Conservation (phyloP, 495 filamentous ascomycete species). For the Annulohypoxylon bovei region DNA sequence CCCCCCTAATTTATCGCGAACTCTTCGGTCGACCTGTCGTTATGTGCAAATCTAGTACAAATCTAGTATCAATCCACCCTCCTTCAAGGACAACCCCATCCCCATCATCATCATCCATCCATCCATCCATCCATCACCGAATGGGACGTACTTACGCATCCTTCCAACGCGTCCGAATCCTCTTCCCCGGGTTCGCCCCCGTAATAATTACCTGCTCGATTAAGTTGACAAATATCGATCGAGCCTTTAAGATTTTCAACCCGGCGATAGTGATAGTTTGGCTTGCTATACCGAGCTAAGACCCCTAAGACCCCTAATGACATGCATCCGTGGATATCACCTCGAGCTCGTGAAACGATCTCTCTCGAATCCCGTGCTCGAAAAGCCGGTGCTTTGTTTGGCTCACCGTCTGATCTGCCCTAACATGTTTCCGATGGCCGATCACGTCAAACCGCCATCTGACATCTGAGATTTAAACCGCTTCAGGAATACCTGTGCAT, state of each 20-base stretch:
- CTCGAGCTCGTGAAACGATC: conserved; percentile 27
- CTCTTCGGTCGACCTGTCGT: conserved; percentile 6
- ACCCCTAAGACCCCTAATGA: background rate
- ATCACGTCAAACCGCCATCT: conserved; percentile 18
- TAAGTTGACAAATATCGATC: conserved; percentile 18
- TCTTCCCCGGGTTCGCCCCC: conserved; percentile 30
- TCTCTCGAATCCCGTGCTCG: background rate
- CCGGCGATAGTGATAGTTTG: background rate
- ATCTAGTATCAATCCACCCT: background rate
- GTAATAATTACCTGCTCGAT: conserved; percentile 17
- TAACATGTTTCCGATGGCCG: conserved; percentile 30
- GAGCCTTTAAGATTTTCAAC: conserved; percentile 2
- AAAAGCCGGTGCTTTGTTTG: conserved; percentile 1
- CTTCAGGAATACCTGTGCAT: conserved; percentile 22
- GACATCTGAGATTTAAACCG: conserved; percentile 18
- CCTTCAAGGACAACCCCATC: conserved; percentile 2
- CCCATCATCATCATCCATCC: too few relatives aligned
- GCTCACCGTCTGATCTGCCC: conserved; percentile 21
- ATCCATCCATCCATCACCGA: conserved; percentile 1
- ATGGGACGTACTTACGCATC: conserved; percentile 24
- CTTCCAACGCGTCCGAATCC: conserved; percentile 33
- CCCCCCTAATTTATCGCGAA: conserved; percentile 14
- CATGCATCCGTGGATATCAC: conserved; percentile 1
- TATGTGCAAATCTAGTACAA: background rate
- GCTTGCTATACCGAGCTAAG: conserved; percentile 16